Base-by-base conservation (phyloP, 768 basidiomycete species). In the Imleria badia region DNA sequence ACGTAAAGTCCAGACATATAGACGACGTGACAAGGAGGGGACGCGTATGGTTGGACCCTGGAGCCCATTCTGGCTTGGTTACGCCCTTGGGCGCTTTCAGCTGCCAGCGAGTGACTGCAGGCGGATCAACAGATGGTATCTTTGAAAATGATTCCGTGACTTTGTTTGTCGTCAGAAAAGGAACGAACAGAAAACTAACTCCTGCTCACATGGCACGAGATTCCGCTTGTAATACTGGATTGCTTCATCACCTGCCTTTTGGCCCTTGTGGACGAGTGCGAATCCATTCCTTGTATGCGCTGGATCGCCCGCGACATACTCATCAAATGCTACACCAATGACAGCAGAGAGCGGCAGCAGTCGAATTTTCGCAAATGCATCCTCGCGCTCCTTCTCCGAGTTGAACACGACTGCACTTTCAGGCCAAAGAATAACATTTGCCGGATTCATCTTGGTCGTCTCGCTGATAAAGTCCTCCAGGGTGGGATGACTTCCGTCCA, bases 1-100 rank as follows among this genome's bases (percentile, higher is more conserved):
- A 76, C 0, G 91, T 81, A 62, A 91, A 86, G 69, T 94, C 91
- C 9, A 93, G 80, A 66, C 91, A 93, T 46, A 94, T 91, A 0
- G 87, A 87, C 2, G 87, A 76, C 0, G 88, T 87, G 39, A 92
- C 45, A 2, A 78, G 62, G 38, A 94, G 69, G 5, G 80, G 73
- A 5, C 87, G 84, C 10, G 76, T 80, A 51, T 70, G 59, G 54
- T 76, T 73, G 1, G 73, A 72, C 3, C 36, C 60, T 14, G 76
- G 67, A 1, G 73, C 74, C 82, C 83, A 81, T 2, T 76, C 66
- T 10, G 75, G 64, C 51, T 70, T 74, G 13, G 75, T 73, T 26
- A 76, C 63, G 3, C 70, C 66, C 36, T 71, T 75, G 9, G 82
- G 81, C 15, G 59, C 56, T 6, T 61, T 52, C 12, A 88, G 60